phyloP scores from a whole-genome alignment of 768 basidiomycete species.

The Pisolithus microcarpus region DNA sequence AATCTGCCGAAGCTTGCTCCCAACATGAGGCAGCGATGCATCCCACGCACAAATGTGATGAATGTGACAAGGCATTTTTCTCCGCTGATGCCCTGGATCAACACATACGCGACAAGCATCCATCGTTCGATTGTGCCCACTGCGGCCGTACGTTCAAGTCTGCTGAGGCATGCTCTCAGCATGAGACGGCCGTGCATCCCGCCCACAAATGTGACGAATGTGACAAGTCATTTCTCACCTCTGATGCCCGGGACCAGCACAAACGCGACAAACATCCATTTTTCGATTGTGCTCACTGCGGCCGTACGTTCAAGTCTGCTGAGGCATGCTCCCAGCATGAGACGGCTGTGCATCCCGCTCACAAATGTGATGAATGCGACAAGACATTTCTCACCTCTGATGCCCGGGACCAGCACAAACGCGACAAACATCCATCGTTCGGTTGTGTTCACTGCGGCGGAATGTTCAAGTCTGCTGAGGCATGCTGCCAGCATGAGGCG shows the following conservation, averaged over 20 bases:
- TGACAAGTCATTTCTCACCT: background rate
- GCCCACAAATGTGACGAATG: background rate
- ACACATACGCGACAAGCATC: background rate
- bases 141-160: slow-evolving; percentile 8
- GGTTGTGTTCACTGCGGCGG: slow-evolving; percentile 6
- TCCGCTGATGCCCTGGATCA: background rate
- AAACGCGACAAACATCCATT: background rate
- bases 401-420: background rate
- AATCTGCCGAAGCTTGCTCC: slow-evolving; percentile 2
- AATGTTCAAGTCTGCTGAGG: slow-evolving; percentile 4
- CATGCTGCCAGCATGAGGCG: background rate
- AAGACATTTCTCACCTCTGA: background rate
- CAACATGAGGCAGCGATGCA: slow-evolving; percentile 12
- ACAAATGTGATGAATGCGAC: slow-evolving; percentile 1
- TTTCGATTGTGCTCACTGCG: slow-evolving; percentile 9
- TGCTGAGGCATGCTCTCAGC: background rate
- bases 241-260: slow-evolving; percentile 3
- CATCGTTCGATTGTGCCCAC: slow-evolving; percentile 4
- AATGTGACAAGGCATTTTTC: background rate
- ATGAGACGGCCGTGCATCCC: background rate
- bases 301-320: slow-evolving; percentile 6
- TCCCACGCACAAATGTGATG: background rate
- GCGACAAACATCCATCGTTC: slow-evolving; percentile 2
- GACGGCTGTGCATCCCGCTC: slow-evolving; percentile 3
- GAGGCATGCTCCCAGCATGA: slow-evolving; percentile 7